Percentiles rank a stretch among this genome's conserved stretches.
Evolutionary conservation across 768 basidiomycete species (phyloP).

Genomic region (Pisolithus microcarpus): DNA sequence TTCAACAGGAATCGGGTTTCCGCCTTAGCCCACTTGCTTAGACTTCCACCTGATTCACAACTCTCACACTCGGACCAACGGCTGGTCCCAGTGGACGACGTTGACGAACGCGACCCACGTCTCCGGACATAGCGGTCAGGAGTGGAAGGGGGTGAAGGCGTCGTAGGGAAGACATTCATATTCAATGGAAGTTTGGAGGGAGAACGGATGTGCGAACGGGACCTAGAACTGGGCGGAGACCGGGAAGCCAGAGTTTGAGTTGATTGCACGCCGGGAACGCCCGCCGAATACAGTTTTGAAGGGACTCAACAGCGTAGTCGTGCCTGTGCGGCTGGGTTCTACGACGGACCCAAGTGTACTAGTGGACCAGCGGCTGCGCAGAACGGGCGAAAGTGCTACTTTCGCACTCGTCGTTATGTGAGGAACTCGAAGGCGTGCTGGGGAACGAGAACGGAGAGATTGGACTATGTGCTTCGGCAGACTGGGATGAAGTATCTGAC

Average conservation of each 20-base stretch:
- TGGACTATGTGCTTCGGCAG: conserved; percentile 5
- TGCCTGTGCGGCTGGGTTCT: conserved; percentile 14
- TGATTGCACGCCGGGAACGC: conserved; percentile 8
- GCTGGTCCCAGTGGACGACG: conserved; percentile 18
- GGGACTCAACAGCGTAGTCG: conserved; percentile 22
- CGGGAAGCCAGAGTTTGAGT: background rate
- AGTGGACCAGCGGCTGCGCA: conserved; percentile 63
- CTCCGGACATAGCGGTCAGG: conserved; percentile 9
- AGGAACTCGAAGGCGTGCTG: conserved; percentile 4
- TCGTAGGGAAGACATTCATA: background rate
- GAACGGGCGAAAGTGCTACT: conserved; percentile 13
- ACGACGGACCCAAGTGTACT: conserved; percentile 40
- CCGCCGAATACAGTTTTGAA: conserved; percentile 33
- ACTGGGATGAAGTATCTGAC: conserved; percentile 14
- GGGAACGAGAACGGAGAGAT: conserved; percentile 9
- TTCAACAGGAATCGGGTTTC: conserved; percentile 58
- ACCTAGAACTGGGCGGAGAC: background rate
- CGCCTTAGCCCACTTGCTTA: conserved; percentile 40
- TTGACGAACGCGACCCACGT: conserved; percentile 18
- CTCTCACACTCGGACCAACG: conserved; percentile 31
- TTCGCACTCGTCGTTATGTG: conserved; percentile 13
- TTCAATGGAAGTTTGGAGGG: conserved; percentile 4
- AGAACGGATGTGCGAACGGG: conserved; percentile 1
- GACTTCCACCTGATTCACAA: conserved; percentile 32
- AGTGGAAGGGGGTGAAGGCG: conserved; percentile 9